These are phyloP conservation scores for Hyparrhenia diplandra DNA, from an alignment of 176 grass and related monocot species.

Conservation along the genomic window DNA sequence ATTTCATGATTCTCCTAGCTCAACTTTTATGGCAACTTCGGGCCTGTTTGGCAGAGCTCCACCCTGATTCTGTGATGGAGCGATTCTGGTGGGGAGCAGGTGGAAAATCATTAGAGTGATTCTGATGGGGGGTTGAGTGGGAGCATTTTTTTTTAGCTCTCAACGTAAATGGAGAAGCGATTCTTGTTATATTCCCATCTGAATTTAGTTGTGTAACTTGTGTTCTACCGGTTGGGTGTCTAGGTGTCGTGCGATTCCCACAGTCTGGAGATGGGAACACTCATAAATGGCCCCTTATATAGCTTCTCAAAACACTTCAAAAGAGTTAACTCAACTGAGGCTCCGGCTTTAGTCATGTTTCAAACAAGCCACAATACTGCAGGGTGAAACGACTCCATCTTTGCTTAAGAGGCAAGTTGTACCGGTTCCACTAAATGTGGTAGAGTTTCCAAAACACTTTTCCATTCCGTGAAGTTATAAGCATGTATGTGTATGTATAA, in stretches of 20 bases:
- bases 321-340: background rate
- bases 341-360: constrained; percentile 2
- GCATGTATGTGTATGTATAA: background rate
- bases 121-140: background rate
- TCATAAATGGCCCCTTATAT: background rate
- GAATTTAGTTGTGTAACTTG: background rate
- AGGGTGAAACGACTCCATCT: constrained; percentile 5
- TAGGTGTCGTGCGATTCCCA: background rate
- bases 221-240: background rate
- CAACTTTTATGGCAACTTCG: background rate
- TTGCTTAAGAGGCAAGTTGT: background rate
- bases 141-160: background rate
- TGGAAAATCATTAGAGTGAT: background rate
- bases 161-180: background rate
- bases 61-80: background rate
- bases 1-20: background rate
- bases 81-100: background rate
- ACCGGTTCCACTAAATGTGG: background rate
- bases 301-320: background rate
- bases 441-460: constrained; percentile 6
- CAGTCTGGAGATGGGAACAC: background rate
- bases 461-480: background rate
- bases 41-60: background rate
- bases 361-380: background rate
- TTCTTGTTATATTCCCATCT: background rate